phyloP scores from a whole-genome alignment of 148 eudicot species.

The Agrostemma githago region DNA sequence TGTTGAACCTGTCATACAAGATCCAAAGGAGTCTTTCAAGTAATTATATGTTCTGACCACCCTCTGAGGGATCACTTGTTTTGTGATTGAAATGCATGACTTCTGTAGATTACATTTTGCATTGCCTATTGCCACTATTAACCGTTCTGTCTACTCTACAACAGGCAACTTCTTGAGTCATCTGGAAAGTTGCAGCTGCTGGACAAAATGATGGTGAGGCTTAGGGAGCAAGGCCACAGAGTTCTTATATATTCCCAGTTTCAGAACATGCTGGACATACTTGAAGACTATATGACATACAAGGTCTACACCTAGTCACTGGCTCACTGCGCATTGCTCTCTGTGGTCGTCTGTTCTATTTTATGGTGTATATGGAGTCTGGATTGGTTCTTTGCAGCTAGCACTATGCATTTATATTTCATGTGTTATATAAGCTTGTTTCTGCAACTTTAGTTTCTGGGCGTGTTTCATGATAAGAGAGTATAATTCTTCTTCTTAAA shows the following conservation, averaged over 20 bases:
- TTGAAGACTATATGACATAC: constrained; percentile 80
- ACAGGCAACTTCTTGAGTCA: constrained; percentile 81
- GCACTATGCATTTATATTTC: neutral
- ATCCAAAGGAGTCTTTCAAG: constrained; percentile 74
- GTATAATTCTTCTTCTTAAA: neutral
- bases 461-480: neutral
- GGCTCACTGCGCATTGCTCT: neutral
- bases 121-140: neutral
- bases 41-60: constrained; percentile 28
- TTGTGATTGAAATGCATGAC: neutral
- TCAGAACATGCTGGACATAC: constrained; percentile 90
- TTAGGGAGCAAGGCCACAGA: constrained; percentile 95
- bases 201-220: constrained; percentile 96
- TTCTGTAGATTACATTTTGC: constrained; percentile 2
- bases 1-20: constrained; percentile 74
- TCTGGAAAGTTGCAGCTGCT: constrained; percentile 82
- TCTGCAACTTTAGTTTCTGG: neutral
- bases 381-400: constrained; percentile 2
- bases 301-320: constrained; percentile 37
- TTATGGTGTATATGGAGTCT: neutral
- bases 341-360: constrained; percentile 1
- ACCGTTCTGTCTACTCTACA: constrained; percentile 17
- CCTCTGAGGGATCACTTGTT: neutral
- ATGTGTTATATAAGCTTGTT: neutral
- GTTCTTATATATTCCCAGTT: constrained; percentile 94